Base-by-base conservation (phyloP, 768 basidiomycete species). In the Podaxis sp. region DNA sequence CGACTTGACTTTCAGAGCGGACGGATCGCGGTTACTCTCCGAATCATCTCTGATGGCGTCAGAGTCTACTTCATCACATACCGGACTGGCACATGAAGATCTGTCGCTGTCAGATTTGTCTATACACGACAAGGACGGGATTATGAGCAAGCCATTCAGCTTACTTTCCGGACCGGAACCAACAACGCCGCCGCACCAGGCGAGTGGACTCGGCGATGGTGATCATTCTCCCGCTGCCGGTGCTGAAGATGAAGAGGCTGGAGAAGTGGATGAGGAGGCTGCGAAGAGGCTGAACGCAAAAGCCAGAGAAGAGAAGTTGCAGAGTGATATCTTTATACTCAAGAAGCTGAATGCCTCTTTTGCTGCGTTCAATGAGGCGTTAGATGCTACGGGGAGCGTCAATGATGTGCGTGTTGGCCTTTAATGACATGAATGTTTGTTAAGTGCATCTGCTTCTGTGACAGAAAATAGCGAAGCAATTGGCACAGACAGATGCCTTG, bases 321-420 rank as follows among this genome's bases (percentile, higher is more conserved):
- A 87, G 65, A 85, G 82, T 67, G 91, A 93, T 73, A 70, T 91
- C 12, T 86, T 89, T 69, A 80, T 90, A 62, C 76, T 93, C 66
- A 85, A 78, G 71, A 90, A 90, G 70, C 72, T 93, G 17, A 93
- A 93, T 67, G 73, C 84, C 12, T 80, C 88, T 4, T 88, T 93
- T 65, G 81, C 86, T 13, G 67, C 79, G 51, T 89, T 89, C 68
- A 87, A 86, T 63, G 86, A 90, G 27, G 88, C 89, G 8, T 73
- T 93, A 61, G 77, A 77, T 36, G 83, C 84, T 57, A 82, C 86
- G 2, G 83, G 83, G 65, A 82, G 85, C 33, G 85, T 85, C n/a
- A 91, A 88, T 61, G 85, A 91, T 76, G 91, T 90, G 64, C 55
- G 83, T 70, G 8, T 60, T 50, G 19, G 7, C 43, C 6, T 36